A percentile compares a stretch with the other conserved stretches of the same genome.
Conservation (phyloP, 2,329 filamentous ascomycete species). For the Pseudogymnoascus sp. region DNA sequence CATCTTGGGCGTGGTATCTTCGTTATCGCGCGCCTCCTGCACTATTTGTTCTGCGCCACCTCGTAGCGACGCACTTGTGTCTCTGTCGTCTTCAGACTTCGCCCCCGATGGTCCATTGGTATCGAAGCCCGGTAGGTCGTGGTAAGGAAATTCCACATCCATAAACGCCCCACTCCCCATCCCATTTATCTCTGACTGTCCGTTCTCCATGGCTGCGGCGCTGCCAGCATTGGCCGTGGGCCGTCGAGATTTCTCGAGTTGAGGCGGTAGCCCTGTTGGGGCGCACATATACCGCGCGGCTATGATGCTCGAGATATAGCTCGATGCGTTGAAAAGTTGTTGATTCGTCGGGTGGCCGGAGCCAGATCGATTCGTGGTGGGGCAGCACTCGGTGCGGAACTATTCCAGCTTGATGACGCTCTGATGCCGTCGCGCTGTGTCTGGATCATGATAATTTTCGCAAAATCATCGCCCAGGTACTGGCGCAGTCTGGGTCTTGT, state of each 20-base stretch:
- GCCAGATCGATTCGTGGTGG: neutral
- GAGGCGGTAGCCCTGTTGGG: neutral
- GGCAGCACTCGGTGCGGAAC: neutral
- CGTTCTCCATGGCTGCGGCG: neutral
- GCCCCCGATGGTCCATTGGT: neutral
- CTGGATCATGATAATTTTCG: neutral
- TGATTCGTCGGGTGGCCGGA: neutral
- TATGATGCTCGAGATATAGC: neutral
- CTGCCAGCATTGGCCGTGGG: neutral
- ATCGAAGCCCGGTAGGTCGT: neutral
- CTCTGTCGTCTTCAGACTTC: neutral
- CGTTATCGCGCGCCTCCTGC: neutral
- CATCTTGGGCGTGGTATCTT: neutral
- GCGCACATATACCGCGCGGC: neutral
- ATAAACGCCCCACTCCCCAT: neutral
- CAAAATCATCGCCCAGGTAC: neutral
- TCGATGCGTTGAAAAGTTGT: neutral
- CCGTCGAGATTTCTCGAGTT: neutral
- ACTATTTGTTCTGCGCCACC: neutral
- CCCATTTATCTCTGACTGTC: neutral
- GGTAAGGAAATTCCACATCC: neutral
- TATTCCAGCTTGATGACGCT: slow-evolving; percentile 1
- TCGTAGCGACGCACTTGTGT: neutral
- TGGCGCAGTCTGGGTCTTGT: neutral
- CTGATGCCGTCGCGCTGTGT: slow-evolving; percentile 2